Evolutionary conservation across 2,329 filamentous ascomycete species (phyloP).

Genomic region (Dothideomycetidae sp.): DNA sequence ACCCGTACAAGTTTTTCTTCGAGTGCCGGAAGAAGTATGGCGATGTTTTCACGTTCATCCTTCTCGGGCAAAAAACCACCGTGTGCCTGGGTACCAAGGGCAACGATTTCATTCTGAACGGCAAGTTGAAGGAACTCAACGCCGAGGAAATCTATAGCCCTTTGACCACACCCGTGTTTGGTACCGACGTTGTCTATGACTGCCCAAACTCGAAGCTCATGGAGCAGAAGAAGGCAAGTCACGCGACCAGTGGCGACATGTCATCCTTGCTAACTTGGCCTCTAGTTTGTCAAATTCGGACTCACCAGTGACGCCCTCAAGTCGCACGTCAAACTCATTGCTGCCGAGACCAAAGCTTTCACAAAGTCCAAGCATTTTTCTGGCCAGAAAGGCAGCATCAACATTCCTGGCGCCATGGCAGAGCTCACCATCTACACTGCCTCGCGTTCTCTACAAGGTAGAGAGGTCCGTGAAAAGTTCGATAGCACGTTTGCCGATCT

Average conservation of each 20-base stretch:
- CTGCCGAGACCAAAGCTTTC: slow-evolving; percentile 58
- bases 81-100: slow-evolving; percentile 69
- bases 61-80: slow-evolving; percentile 80
- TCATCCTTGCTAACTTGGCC: slow-evolving; percentile 3
- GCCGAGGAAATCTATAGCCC: slow-evolving; percentile 83
- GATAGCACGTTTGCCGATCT: slow-evolving; percentile 66
- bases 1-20: slow-evolving; percentile 77
- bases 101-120: slow-evolving; percentile 85
- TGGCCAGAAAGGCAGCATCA: slow-evolving; percentile 50
- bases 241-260: no score
- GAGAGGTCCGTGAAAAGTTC: slow-evolving; percentile 67
- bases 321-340: slow-evolving; percentile 66
- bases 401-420: slow-evolving; percentile 63
- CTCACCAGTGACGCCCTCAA: slow-evolving; percentile 62
- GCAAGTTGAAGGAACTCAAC: slow-evolving; percentile 77
- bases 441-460: slow-evolving; percentile 70
- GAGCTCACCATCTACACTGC: slow-evolving; percentile 86
- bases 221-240: slow-evolving; percentile 80
- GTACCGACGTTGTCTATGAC: slow-evolving; percentile 77
- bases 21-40: slow-evolving; percentile 65
- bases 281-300: slow-evolving; percentile 65
- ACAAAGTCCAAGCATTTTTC: slow-evolving; percentile 47
- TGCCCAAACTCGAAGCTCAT: slow-evolving; percentile 84
- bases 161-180: slow-evolving; percentile 58
- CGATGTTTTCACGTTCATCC: slow-evolving; percentile 77